These are phyloP conservation scores for Thraustochytrium aureum DNA, from an alignment of 352 stramenopile species.

Conservation along the genomic window DNA sequence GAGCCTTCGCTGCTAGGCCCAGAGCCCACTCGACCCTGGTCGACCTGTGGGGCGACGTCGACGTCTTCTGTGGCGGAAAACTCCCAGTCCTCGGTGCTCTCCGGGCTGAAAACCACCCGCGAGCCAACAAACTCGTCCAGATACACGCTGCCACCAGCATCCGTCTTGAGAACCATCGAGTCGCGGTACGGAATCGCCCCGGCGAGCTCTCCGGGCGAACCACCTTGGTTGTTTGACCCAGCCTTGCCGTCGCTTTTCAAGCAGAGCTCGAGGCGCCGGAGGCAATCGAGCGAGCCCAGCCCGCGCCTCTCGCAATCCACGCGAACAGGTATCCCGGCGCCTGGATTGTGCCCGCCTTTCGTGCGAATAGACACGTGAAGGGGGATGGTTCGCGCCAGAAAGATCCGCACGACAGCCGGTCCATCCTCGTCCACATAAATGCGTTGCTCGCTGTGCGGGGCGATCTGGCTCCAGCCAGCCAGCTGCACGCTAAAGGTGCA, in stretches of 20 bases:
- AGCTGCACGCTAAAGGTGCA: background rate
- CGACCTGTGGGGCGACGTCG: too few species aligned
- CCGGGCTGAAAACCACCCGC: background rate
- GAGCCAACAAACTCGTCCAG: conserved; percentile 1
- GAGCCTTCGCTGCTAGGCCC: background rate
- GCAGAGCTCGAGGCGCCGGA: background rate
- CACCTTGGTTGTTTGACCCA: too few species aligned
- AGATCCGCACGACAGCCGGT: background rate
- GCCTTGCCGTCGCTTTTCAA: too few species aligned
- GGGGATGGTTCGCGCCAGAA: background rate
- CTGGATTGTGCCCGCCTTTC: background rate
- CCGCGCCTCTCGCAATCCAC: background rate
- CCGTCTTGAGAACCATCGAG: background rate
- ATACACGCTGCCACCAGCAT: background rate
- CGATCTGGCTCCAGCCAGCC: background rate
- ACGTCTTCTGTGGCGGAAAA: background rate
- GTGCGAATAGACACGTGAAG: background rate
- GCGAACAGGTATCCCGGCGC: background rate
- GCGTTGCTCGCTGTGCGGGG: background rate
- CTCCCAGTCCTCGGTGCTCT: background rate
- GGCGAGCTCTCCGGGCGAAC: too few species aligned
- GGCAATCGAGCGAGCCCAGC: background rate
- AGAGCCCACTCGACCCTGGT: too few species aligned
- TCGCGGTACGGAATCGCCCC: too few species aligned
- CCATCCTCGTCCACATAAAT: background rate